phyloP scores from a whole-genome alignment of 805 yeast genomes.

The Pichia gijzeniarum region DNA sequence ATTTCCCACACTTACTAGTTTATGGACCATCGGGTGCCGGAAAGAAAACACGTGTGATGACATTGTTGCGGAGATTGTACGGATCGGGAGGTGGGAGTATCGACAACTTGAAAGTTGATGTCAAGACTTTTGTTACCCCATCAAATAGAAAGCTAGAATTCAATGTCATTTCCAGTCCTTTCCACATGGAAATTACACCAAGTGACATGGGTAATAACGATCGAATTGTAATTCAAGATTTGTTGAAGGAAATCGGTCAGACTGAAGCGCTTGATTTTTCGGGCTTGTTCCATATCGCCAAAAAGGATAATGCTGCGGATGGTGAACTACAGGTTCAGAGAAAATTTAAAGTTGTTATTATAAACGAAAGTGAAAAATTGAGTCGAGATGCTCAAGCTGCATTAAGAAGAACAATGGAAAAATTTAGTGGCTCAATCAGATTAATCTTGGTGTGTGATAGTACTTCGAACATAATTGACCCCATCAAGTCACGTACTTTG shows the following conservation, averaged over 20 bases:
- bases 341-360: conserved; percentile 72
- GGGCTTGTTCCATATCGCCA: conserved; percentile 29
- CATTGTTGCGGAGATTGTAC: conserved; percentile 70
- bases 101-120: conserved; percentile 82
- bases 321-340: conserved; percentile 26
- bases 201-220: conserved; percentile 96
- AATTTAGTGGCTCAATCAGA: conserved; percentile 82
- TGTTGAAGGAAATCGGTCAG: conserved; percentile 90
- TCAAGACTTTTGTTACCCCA: conserved; percentile 70
- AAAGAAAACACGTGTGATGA: conserved; percentile 85
- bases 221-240: conserved; percentile 88
- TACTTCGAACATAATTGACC: conserved; percentile 86
- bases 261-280: conserved; percentile 88
- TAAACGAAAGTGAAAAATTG: conserved; percentile 86
- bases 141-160: conserved; percentile 78
- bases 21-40: conserved; percentile 98
- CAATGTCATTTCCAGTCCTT: conserved; percentile 85
- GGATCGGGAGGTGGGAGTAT: conserved; percentile 55
- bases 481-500: conserved; percentile 89
- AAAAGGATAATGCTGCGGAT: not conserved
- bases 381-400: conserved; percentile 96
- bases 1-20: conserved; percentile 85
- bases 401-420: conserved; percentile 91
- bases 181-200: conserved; percentile 93
- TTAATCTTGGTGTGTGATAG: conserved; percentile 81